Base-by-base conservation (phyloP, 495 filamentous ascomycete species). In the Echria macrotheca region DNA sequence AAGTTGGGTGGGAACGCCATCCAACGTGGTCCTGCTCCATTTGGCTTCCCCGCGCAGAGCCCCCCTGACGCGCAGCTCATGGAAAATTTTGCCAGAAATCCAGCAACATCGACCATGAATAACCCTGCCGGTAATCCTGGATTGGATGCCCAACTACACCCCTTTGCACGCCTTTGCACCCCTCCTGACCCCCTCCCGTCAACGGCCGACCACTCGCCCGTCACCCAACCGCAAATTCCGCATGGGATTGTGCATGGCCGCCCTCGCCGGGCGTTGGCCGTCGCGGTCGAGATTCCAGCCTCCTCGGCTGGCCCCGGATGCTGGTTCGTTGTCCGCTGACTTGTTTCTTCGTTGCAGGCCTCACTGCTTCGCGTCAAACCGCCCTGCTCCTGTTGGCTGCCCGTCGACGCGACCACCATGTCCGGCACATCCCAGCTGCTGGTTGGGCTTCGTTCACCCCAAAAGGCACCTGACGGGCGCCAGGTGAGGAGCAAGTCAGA, bases 11-110 rank as follows among this genome's bases (percentile, higher is more conserved):
- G 52, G 54, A 45, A 58, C 55, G 55, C 29, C 21, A 38, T 40
- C 52, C 35, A 37, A 61, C 55, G 58, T 58, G 58, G 58, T 51
- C 26, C 44, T 25, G 46, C 58, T 41, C 55, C 44, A 61, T 58
- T 57, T 56, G 55, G 35, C 39, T 49, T 42, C 44, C 42, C 44
- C 43, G 43, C 50, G 40, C 33, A 45, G 23, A 46, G 35, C 29
- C 42, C 49, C 49, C 24, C 47, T 48, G 24, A 32, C 42, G 41
- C 43, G 46, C 46, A 48, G 33, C 33, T n/a, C 9, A 9, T 39
- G 36, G 21, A 48, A 28, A 25, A 22, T n/a, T 25, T 36, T 14
- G 10, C 4, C 23, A 44, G 14, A 28, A 44, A 12, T 24, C 39
- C 5, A 28, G 41, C 28, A 44, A 17, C 24, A 17, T 18, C n/a